Percentiles rank a stretch among this genome's conserved stretches.
Evolutionary conservation across 2,329 filamentous ascomycete genomes (phyloP).

Genomic region (Ceratocystis harringtonii): DNA sequence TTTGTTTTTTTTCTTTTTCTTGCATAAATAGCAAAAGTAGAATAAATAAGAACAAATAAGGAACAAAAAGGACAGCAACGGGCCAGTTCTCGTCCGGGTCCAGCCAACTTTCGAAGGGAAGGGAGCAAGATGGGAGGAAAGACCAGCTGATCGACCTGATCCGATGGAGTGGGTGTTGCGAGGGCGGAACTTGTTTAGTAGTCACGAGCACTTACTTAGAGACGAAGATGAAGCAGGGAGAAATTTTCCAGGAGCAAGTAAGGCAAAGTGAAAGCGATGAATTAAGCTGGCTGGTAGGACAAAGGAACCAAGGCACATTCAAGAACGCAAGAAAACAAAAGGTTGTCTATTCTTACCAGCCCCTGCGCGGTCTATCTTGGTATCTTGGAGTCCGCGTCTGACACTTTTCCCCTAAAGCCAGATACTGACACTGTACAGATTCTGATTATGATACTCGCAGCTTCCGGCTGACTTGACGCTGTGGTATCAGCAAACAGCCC

Average conservation of each 20-base stretch:
- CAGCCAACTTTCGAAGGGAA: not conserved
- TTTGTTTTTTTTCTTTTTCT: not conserved
- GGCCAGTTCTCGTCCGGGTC: not conserved
- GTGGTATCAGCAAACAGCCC: not conserved
- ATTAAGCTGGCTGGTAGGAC: not conserved
- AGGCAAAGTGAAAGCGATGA: not conserved
- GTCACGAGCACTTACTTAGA: not conserved
- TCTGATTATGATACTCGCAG: not conserved
- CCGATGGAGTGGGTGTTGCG: too few species aligned
- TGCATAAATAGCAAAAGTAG: not conserved
- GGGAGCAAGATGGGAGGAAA: not conserved
- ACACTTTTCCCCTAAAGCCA: not conserved
- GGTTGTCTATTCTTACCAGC: not conserved
- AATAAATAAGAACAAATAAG: not conserved
- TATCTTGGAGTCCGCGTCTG: not conserved
- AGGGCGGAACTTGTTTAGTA: too few species aligned
- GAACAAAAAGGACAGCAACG: not conserved
- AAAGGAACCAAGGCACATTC: not conserved
- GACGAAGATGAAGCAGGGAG: not conserved
- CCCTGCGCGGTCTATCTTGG: too few species aligned
- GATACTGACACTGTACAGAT: not conserved
- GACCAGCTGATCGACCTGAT: not conserved
- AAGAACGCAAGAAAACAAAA: too few species aligned
- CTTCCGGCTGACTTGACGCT: not conserved
- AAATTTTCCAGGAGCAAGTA: not conserved